Evolutionary conservation across 306 rosid species (phyloP), one percentile per base, ranked within the genome.

Genomic region (Cyamopsis tetragonoloba): DNA sequence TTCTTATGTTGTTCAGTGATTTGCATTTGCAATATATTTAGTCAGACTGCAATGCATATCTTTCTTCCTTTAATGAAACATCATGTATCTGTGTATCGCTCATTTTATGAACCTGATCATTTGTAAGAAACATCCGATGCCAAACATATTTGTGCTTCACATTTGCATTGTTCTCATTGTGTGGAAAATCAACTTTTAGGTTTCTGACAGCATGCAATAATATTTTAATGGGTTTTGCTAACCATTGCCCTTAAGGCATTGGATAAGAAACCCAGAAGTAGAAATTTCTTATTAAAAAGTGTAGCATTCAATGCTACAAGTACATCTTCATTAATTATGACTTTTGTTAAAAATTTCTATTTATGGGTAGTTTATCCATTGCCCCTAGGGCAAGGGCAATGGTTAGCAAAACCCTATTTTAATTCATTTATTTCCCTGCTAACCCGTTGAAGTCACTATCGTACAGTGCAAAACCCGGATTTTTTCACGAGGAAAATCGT

Each of bases 401-500:
- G n/a, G n/a, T n/a, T n/a, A n/a, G n/a, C n/a, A n/a, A n/a, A n/a
- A n/a, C n/a, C n/a, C n/a, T n/a, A n/a, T n/a, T n/a, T 43, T 41
- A 47, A 41, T 37, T 31, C 41, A 10, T 67, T 37, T 35, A 39
- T 78, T 56, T 19, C 50, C 4, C 7, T 53, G 32, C 71, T 77
- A 49, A 85, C 78, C 80, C 23, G 44, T 74, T 46, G 60, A 39
- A 77, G 69, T 61, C 24, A 62, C 60, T 18, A 55, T 79, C 49
- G 55, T 72, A 65, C 88, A 90, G 99, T 82, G 97, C 97, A 37
- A 90, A 93, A 85, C 99, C 99, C 50, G 84, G 97, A 23, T 93
- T 93, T 82, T 93, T 93, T 80, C 92, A 83, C 9, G 96, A 93
- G 67, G 91, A 88, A 44, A 90, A 87, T 62, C 97, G 88, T 23